Evolutionary conservation across 2,329 filamentous ascomycete species (phyloP), one percentile per base, ranked within the genome.

Genomic region (Scytalidium lignicola): DNA sequence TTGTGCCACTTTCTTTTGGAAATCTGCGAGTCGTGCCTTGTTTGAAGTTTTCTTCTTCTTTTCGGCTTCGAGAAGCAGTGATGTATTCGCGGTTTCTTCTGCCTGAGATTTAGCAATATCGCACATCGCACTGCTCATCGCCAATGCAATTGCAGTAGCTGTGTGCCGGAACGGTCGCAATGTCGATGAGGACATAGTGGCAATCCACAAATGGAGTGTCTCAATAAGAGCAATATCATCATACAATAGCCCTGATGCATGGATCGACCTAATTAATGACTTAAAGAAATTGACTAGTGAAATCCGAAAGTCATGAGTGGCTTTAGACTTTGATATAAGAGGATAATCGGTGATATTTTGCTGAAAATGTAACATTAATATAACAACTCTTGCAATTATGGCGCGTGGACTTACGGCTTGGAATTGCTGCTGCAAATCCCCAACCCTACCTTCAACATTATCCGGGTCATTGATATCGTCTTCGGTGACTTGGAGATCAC

Each of bases 101-200:
- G 86, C 82, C 22, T 93, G 77, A 26, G 84, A 80, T 47, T 80
- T 80, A 10, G 86, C 87, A 28, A 92, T 76, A 43, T 81, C 76
- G 55, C 90, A 91, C 21, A 97, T 74, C 1, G 88, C 82, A 28
- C 82, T 89, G 49, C 88, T 85, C 55, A 96, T 85, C 15, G 88
- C 79, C 28, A 97, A 73, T 1, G 88, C 85, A 20, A 92, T 85
- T 0, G 93, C 85, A 1, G 92, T 96, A 1, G 91, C 88, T 0
- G 93, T 99, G 68, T 99, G 93, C 55, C 93, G 82, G 69, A 99
- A 96, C 1, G 93, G 90, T 48, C 93, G 83, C 53, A 92, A 84
- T 3, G 83, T 79, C 0, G 90, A 91, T 3, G 90, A 93, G 2
- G 92, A 93, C 86, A 99, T 89, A 51, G 88, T 87, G 37, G 85